phyloP scores from a whole-genome alignment of 2,329 filamentous ascomycete genomes.

The Claviceps africana region DNA sequence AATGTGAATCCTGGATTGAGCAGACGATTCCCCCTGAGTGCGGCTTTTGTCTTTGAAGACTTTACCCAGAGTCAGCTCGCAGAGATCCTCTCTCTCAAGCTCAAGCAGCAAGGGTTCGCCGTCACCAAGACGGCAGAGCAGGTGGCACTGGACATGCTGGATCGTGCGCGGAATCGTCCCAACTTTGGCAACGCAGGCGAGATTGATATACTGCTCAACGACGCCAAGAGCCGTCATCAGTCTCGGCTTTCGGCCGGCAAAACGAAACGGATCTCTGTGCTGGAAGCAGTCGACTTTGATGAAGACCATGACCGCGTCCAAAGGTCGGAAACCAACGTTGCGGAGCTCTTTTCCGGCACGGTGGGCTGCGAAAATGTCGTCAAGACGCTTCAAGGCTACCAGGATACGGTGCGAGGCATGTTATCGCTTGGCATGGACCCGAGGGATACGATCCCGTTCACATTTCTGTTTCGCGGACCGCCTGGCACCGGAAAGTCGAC shows the following conservation, averaged over 20 bases:
- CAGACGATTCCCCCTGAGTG: slow-evolving; percentile 48
- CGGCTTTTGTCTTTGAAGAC: slow-evolving; percentile 56
- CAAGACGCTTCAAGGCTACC: slow-evolving; percentile 27
- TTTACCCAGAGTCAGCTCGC: slow-evolving; percentile 45
- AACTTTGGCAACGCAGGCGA: slow-evolving; percentile 67
- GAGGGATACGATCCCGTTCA: slow-evolving; percentile 42
- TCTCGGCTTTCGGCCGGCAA: slow-evolving; percentile 11
- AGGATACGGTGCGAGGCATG: slow-evolving; percentile 29
- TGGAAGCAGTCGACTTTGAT: slow-evolving; percentile 64
- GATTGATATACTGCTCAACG: slow-evolving; percentile 50
- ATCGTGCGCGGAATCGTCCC: slow-evolving; percentile 44
- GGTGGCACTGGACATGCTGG: slow-evolving; percentile 46
- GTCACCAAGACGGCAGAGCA: slow-evolving; percentile 36
- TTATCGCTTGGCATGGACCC: slow-evolving; percentile 15
- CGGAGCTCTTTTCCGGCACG: slow-evolving; percentile 40
- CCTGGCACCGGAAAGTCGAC: slow-evolving; percentile 63
- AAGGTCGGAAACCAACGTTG: slow-evolving; percentile 26
- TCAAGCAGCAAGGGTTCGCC: slow-evolving; percentile 39
- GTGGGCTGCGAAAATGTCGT: slow-evolving; percentile 45
- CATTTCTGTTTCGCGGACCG: slow-evolving; percentile 51
- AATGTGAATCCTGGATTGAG: slow-evolving; percentile 57
- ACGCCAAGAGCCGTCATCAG: slow-evolving; percentile 33
- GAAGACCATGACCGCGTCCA: slow-evolving; percentile 41
- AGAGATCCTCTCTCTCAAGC: slow-evolving; percentile 48
- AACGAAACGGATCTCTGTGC: slow-evolving; percentile 38